Percentiles rank a stretch among this genome's conserved stretches.
Conservation (phyloP, 306 rosid genomes). For the Quercus suber region DNA sequence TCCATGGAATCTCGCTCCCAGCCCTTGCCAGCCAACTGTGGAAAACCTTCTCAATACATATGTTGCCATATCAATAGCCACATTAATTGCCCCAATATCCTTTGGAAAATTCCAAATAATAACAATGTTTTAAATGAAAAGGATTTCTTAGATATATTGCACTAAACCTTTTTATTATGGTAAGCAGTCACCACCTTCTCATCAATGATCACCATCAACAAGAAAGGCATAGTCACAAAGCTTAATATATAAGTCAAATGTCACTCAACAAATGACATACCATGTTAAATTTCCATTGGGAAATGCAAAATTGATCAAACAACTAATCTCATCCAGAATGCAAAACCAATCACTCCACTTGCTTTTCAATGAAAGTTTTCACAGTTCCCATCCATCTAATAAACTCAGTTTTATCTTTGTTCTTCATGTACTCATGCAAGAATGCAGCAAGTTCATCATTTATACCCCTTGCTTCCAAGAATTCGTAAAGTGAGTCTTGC, state of each 20-base stretch:
- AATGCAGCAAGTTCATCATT: conserved; percentile 61
- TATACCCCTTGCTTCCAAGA: conserved; percentile 78
- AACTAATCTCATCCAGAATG: conserved; percentile 16
- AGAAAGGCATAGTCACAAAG: too few relatives aligned
- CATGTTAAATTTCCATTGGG: not conserved
- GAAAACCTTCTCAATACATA: too few relatives aligned
- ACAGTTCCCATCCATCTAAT: conserved; percentile 74
- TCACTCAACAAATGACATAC: not conserved
- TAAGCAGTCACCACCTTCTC: too few relatives aligned
- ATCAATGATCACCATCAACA: too few relatives aligned
- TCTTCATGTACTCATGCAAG: conserved; percentile 70
- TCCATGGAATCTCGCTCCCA: too few relatives aligned
- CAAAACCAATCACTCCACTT: conserved; percentile 31
- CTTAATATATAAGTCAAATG: not conserved
- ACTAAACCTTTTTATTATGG: too few relatives aligned
- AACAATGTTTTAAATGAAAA: too few relatives aligned
- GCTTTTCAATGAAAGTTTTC: conserved; percentile 63
- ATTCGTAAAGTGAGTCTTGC: conserved; percentile 68
- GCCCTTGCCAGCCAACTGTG: too few relatives aligned
- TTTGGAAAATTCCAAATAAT: too few relatives aligned
- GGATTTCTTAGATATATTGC: too few relatives aligned
- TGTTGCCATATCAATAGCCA: too few relatives aligned
- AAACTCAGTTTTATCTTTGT: conserved; percentile 71
- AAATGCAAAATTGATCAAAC: conserved; percentile 16
- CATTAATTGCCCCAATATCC: too few relatives aligned